Evolutionary conservation across 2,329 filamentous ascomycete species (phyloP).

Genomic region (Drechslerella stenobrocha): DNA sequence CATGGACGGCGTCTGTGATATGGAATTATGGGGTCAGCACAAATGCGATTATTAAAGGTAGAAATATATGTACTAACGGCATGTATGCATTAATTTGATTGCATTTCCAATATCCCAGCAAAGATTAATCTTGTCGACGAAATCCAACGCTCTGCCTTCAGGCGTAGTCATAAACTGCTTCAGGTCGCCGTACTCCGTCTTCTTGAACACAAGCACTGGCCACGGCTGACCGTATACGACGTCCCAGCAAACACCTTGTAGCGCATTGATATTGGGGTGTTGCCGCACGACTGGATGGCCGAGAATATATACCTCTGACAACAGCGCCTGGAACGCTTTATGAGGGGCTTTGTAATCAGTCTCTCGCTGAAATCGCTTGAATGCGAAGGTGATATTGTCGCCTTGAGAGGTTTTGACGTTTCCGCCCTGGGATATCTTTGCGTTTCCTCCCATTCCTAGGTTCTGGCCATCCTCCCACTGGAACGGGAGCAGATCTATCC

Average conservation of each 20-base stretch:
- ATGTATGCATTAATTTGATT: constrained; percentile 10
- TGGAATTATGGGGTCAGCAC: not conserved
- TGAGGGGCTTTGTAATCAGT: not conserved
- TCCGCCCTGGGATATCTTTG: constrained; percentile 12
- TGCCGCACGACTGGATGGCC: constrained; percentile 15
- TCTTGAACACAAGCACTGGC: constrained; percentile 23
- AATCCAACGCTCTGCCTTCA: not conserved
- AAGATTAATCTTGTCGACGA: constrained; percentile 15
- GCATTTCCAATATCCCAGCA: constrained; percentile 20
- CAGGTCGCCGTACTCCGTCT: constrained; percentile 17
- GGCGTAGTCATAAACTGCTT: constrained; percentile 16
- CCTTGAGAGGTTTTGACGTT: constrained; percentile 3
- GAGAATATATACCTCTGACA: constrained; percentile 19
- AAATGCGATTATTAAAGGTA: not conserved
- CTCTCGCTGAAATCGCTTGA: constrained; percentile 16
- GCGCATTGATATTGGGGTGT: constrained; percentile 17
- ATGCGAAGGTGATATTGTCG: constrained; percentile 10
- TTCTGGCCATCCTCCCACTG: constrained; percentile 6
- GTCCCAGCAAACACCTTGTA: constrained; percentile 22
- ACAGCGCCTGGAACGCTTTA: constrained; percentile 5
- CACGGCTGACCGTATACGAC: constrained; percentile 5
- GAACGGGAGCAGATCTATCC: constrained; percentile 8
- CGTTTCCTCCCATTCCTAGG: constrained; percentile 9
- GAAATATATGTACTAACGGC: not conserved
- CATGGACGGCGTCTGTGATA: constrained; percentile 11